Base-by-base conservation (phyloP, 2,329 filamentous ascomycete species). In the Neonectria hederae region DNA sequence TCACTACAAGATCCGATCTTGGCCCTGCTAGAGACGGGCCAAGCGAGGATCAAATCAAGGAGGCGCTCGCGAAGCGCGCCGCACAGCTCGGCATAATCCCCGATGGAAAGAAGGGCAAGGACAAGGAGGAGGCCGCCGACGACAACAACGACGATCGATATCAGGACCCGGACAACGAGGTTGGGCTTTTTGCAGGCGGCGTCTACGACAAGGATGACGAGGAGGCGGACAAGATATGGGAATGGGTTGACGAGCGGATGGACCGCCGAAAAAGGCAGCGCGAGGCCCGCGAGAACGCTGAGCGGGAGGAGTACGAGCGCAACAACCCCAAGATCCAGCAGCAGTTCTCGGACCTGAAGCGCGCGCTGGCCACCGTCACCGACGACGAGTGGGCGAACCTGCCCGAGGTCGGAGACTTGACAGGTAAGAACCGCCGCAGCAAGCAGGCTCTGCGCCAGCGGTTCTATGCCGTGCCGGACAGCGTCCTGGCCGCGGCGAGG, bases 291-390 rank as follows among this genome's bases (percentile, higher is more conserved):
- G 96, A 99, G 80, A 85, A 92, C 78, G 87, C 92, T 82, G 95
- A 99, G 84, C 89, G 87, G 78, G 93, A 97, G 77, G 94, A 98
- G 75, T 97, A 97, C 86, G 95, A 99, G 83, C 90, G 91, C 72
- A 95, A 97, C 78, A 98, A 99, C 77, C 96, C 96, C 14, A 99
- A 98, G 81, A 97, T 99, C 56, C 93, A 97, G 76, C 93, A 97
- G 72, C 96, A 99, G 79, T 99, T 99, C 78, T 94, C 94, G 76
- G 96, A 98, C 74, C 83, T 98, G 55, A 99, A 99, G 81, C 89
- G 97, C 75, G 93, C 93, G 5, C 86, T 99, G 40, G 91, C 92
- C 43, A 92, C 90, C 6, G 92, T 99, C 28, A 92, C 92, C 46
- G 95, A 98, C 77, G 95, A 99, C 67, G 94, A 99, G 73, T 99